Evolutionary conservation across 2,329 filamentous ascomycete genomes (phyloP).

Genomic region (Colletotrichum karsti): DNA sequence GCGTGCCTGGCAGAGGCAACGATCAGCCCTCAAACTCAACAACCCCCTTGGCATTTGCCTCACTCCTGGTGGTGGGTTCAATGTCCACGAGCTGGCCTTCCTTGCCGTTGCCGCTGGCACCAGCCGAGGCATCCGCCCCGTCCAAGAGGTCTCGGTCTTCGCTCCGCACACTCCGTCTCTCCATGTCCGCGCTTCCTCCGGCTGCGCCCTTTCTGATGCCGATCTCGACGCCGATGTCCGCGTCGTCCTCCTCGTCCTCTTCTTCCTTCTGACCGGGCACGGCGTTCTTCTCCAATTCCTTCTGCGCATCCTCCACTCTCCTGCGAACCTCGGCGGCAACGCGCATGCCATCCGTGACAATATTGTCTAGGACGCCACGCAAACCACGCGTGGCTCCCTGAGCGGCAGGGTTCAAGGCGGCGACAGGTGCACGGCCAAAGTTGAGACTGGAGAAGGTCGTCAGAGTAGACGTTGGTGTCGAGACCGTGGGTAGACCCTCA

Average conservation of each 20-base stretch:
- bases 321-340: slow-evolving; percentile 92
- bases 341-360: slow-evolving; percentile 96
- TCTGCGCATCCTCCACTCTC: slow-evolving; percentile 94
- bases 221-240: slow-evolving; percentile 56
- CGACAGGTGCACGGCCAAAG: slow-evolving; percentile 55
- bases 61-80: slow-evolving; percentile 36
- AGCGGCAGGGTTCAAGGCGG: slow-evolving; percentile 51
- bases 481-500: slow-evolving; percentile 59
- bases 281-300: slow-evolving; percentile 86
- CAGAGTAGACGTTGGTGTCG: slow-evolving; percentile 66
- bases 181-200: slow-evolving; percentile 61
- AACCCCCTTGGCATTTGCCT: slow-evolving; percentile 43
- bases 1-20: neutral
- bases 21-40: slow-evolving; percentile 52
- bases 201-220: slow-evolving; percentile 45
- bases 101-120: slow-evolving; percentile 46
- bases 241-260: slow-evolving; percentile 75
- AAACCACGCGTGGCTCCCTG: slow-evolving; percentile 76
- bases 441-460: slow-evolving; percentile 85
- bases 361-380: slow-evolving; percentile 93
- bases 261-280: slow-evolving; percentile 68
- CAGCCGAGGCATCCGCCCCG: slow-evolving; percentile 77
- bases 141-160: slow-evolving; percentile 77
- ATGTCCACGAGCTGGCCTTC: slow-evolving; percentile 45
- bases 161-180: slow-evolving; percentile 70